A percentile compares a stretch with the other conserved stretches of the same genome.
phyloP scores from a whole-genome alignment of 208 protist genomes.

The Acanthamoeba sp. region DNA sequence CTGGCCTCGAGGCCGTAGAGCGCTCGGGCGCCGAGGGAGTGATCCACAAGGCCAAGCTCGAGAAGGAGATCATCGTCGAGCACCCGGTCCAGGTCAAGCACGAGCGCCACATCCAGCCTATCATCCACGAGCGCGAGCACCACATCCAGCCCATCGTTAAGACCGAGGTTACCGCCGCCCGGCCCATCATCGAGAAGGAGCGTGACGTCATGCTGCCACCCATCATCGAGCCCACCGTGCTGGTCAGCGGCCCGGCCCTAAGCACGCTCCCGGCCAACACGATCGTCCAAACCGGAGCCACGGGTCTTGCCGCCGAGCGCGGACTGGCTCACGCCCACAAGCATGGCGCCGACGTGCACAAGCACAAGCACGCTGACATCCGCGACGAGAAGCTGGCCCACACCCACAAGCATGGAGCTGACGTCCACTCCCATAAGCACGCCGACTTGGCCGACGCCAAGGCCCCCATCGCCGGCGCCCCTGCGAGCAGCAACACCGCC shows the following conservation, averaged over 20 bases:
- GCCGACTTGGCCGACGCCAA: not conserved
- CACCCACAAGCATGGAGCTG: not conserved
- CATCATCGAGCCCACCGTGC: slow-evolving; percentile 17
- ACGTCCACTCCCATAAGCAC: not conserved
- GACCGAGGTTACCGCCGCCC: slow-evolving; percentile 3
- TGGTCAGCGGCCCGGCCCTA: not conserved
- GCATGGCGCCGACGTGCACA: not conserved
- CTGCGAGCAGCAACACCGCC: not conserved
- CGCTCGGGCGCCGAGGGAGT: not conserved
- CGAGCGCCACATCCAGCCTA: slow-evolving; percentile 33
- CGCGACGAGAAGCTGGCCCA: not conserved
- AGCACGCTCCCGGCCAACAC: not conserved
- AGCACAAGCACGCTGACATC: not conserved
- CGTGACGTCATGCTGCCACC: not conserved
- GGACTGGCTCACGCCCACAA: not conserved
- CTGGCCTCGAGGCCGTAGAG: not conserved
- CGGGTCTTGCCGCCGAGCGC: not conserved
- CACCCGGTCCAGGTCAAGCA: slow-evolving; percentile 22
- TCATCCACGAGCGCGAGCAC: slow-evolving; percentile 56
- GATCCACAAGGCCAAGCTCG: not conserved
- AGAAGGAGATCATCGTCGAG: slow-evolving; percentile 51
- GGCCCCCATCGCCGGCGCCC: not conserved
- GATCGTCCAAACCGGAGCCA: not conserved
- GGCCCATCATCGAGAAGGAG: not conserved
- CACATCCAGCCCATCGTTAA: slow-evolving; percentile 34